Evolutionary conservation across 2,329 filamentous ascomycete species (phyloP).

Genomic region (Botrytis cinerea): DNA sequence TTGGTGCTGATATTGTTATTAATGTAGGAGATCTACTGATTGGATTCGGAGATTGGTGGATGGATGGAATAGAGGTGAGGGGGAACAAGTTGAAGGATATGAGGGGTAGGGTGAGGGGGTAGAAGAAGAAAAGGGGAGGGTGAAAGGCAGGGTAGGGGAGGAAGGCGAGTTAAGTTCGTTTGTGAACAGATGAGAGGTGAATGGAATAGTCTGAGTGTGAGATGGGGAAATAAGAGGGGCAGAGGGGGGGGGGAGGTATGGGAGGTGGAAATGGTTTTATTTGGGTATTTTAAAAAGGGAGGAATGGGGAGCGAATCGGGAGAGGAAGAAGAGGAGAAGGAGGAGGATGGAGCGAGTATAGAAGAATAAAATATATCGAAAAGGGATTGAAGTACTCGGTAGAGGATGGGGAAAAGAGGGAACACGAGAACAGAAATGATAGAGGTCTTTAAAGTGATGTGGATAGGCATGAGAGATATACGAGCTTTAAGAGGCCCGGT

Average conservation of each 20-base stretch:
- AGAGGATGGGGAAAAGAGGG: not conserved
- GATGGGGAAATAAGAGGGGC: no score
- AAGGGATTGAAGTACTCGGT: not conserved
- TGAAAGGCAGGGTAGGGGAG: no score
- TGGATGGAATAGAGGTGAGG: no score
- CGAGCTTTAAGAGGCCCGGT: no score
- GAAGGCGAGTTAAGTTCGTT: fast-evolving
- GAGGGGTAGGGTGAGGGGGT: not conserved
- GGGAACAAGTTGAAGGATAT: no score
- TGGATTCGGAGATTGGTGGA: not conserved
- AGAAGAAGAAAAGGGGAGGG: no score
- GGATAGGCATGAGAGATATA: not conserved
- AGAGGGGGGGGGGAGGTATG: no score
- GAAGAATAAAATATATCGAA: not conserved
- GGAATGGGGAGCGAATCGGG: not conserved
- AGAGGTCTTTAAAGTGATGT: no score
- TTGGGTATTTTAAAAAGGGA: not conserved
- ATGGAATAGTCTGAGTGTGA: not conserved
- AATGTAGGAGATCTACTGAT: not conserved
- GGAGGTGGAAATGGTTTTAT: not conserved
- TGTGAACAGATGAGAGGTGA: not conserved
- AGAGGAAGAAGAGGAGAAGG: not conserved
- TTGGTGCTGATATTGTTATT: no score
- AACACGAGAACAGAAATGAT: not conserved
- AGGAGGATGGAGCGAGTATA: not conserved